Percentiles rank a stretch among this genome's conserved stretches.
Conservation (phyloP, 306 rosid species). For the Trifolium subterraneum region DNA sequence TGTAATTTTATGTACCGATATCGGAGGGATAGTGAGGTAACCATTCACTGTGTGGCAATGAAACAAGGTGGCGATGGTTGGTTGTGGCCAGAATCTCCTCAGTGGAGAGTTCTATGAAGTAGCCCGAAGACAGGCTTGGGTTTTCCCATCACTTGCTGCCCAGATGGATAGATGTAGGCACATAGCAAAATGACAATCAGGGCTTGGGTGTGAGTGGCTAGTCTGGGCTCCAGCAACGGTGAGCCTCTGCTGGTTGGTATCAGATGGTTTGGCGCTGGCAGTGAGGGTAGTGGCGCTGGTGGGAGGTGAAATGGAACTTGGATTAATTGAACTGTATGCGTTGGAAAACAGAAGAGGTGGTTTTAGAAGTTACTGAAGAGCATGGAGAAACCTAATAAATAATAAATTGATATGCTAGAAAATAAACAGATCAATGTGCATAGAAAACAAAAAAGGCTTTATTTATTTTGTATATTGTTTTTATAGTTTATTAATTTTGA, state of each 20-base stretch:
- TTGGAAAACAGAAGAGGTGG: background rate
- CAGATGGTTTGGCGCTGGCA: background rate
- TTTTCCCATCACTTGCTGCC: background rate
- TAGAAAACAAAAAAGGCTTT: background rate
- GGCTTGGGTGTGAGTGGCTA: background rate
- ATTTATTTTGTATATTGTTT: background rate
- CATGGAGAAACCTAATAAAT: conserved; percentile 1
- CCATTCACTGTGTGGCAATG: background rate
- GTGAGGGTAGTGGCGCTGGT: conserved; percentile 9
- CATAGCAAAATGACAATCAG: background rate
- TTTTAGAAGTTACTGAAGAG: conserved; percentile 1
- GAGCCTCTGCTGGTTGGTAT: background rate
- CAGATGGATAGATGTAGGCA: background rate
- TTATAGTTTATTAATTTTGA: background rate
- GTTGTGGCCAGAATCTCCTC: background rate
- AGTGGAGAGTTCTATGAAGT: background rate
- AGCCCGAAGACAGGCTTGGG: background rate
- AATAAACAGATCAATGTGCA: background rate
- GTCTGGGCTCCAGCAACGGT: background rate
- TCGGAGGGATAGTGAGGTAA: conserved; percentile 3
- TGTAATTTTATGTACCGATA: background rate
- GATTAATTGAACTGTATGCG: background rate
- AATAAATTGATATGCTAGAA: conserved; percentile 12
- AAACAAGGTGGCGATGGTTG: conserved; percentile 8
- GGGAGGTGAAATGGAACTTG: conserved; percentile 10